phyloP scores from a whole-genome alignment of 2,329 filamentous ascomycete species.

The Colletotrichum sp. region DNA sequence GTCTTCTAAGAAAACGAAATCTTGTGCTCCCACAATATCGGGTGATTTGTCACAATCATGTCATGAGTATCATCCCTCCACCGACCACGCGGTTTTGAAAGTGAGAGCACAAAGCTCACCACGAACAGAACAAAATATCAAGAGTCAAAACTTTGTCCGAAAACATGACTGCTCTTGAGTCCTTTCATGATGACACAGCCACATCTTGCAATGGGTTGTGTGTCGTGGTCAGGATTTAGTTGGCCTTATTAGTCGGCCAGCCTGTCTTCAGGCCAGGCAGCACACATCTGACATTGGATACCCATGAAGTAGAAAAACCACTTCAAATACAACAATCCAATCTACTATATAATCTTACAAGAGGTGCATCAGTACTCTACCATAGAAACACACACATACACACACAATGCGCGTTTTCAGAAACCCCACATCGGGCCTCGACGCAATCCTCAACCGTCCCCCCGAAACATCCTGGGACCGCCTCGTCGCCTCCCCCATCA shows the following conservation, averaged over 20 bases:
- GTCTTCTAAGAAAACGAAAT: background rate
- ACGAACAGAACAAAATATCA: background rate
- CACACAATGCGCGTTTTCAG: background rate
- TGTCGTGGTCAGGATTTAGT: background rate
- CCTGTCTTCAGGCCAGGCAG: background rate
- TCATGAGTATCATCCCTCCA: background rate
- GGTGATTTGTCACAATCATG: constrained; percentile 7
- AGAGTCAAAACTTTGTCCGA: background rate
- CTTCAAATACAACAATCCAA: background rate
- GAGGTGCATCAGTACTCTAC: background rate
- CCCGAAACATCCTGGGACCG: background rate
- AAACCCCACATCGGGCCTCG: background rate
- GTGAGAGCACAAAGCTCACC: background rate
- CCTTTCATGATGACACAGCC: background rate
- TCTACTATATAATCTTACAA: background rate
- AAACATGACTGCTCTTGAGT: background rate
- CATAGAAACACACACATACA: background rate
- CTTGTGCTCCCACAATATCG: background rate
- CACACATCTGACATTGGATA: background rate
- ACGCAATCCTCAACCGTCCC: background rate
- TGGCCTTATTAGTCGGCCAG: background rate
- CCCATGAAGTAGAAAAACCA: background rate
- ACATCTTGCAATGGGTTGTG: background rate
- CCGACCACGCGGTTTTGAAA: background rate
- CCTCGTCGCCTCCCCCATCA: background rate